A percentile compares a stretch with the other conserved stretches of the same genome.
Conservation (phyloP, 23 red algal species). For the Gracilaria domingensis region DNA sequence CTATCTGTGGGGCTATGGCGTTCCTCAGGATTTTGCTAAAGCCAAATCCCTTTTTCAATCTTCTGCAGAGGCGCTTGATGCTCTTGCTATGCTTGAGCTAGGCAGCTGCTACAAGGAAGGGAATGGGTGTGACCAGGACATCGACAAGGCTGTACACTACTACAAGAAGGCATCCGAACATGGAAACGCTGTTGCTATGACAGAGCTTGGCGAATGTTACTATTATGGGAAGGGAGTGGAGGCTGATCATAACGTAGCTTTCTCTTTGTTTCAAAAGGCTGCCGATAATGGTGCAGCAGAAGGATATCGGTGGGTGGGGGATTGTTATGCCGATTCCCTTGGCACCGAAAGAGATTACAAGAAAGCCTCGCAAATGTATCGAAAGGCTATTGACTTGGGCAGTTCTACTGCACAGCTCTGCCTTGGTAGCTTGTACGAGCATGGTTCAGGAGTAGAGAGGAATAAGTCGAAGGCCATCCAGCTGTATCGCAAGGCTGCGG, state of each 20-base stretch:
- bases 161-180: slow-evolving; percentile 27
- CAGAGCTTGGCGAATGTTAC: slow-evolving; percentile 50
- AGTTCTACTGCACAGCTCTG: slow-evolving; percentile 25
- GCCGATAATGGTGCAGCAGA: slow-evolving; percentile 50
- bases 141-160: slow-evolving; percentile 21
- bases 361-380: slow-evolving; percentile 38
- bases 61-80: slow-evolving; percentile 8
- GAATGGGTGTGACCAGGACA: slow-evolving; percentile 22
- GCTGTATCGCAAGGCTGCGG: slow-evolving; percentile 42
- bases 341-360: slow-evolving; percentile 31
- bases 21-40: slow-evolving; percentile 12
- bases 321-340: slow-evolving; percentile 52
- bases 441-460: slow-evolving; percentile 39
- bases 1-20: slow-evolving; percentile 57
- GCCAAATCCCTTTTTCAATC: slow-evolving; percentile 26
- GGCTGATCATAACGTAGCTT: slow-evolving; percentile 20
- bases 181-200: slow-evolving; percentile 15
- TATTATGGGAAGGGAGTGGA: slow-evolving; percentile 48
- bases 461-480: slow-evolving; percentile 40
- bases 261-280: slow-evolving; percentile 37
- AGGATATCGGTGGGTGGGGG: slow-evolving; percentile 58
- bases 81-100: slow-evolving; percentile 48
- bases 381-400: slow-evolving; percentile 47
- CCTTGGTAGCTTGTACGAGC: slow-evolving; percentile 50
- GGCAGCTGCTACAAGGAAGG: slow-evolving; percentile 58